Conservation (phyloP, 768 basidiomycete species). For the Coprinellus aureogranulatus region DNA sequence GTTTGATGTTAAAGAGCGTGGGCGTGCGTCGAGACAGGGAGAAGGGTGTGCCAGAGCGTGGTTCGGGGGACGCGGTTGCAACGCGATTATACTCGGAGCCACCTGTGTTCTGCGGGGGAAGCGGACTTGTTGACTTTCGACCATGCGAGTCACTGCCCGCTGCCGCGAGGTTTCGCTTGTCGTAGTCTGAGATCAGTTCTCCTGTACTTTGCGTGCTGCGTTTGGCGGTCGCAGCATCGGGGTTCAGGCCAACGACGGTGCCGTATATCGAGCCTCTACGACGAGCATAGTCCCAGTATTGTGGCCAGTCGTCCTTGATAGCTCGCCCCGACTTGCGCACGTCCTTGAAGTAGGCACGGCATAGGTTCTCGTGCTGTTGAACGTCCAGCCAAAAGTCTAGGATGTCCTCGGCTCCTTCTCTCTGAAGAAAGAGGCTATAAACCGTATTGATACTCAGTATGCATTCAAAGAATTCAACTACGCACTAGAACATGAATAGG, state of each 20-base stretch:
- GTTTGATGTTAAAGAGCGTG: slow-evolving; percentile 70
- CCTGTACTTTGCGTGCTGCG: slow-evolving; percentile 82
- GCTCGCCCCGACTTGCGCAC: slow-evolving; percentile 90
- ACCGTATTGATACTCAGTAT: neutral
- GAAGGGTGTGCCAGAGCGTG: slow-evolving; percentile 77
- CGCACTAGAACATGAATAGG: slow-evolving; percentile 98
- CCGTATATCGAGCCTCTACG: slow-evolving; percentile 91
- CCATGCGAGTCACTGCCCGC: slow-evolving; percentile 47
- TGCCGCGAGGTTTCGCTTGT: slow-evolving; percentile 61
- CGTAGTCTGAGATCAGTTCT: slow-evolving; percentile 66
- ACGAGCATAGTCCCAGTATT: slow-evolving; percentile 94
- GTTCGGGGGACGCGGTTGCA: slow-evolving; percentile 44
- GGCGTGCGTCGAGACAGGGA: slow-evolving; percentile 73
- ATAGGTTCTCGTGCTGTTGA: slow-evolving; percentile 98
- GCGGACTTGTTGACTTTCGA: slow-evolving; percentile 59
- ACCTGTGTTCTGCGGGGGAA: slow-evolving; percentile 33
- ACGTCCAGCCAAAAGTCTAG: slow-evolving; percentile 99
- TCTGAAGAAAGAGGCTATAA: slow-evolving; percentile 85
- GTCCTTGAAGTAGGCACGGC: slow-evolving; percentile 98
- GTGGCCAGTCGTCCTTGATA: slow-evolving; percentile 97
- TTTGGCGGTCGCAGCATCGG: slow-evolving; percentile 56
- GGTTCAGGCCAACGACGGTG: slow-evolving; percentile 75
- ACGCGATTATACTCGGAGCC: slow-evolving; percentile 45
- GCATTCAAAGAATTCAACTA: slow-evolving; percentile 21
- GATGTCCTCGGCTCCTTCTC: slow-evolving; percentile 94